These are phyloP conservation scores for Pulchroboletus neoregius DNA, from an alignment of 1,284 basidiomycete genomes.

Conservation along the genomic window DNA sequence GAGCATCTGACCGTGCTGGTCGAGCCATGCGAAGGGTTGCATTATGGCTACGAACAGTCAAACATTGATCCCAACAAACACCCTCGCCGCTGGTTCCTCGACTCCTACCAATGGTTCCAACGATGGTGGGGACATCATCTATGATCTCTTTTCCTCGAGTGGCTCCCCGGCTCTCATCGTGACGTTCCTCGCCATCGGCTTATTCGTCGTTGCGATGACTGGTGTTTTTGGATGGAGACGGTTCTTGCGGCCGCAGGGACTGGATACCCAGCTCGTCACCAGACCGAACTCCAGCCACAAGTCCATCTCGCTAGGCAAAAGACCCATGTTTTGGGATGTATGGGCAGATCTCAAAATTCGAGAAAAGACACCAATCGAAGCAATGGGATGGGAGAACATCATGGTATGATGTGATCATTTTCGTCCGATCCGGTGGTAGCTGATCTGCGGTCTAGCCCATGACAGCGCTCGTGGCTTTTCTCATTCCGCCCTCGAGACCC, in stretches of 20 bases:
- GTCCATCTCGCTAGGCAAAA: constrained; percentile 18
- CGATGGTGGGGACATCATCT: background rate
- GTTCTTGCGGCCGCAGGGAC: constrained; percentile 27
- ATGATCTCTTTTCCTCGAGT: constrained; percentile 26
- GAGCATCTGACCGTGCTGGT: constrained; percentile 2
- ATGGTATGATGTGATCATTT: constrained; percentile 22
- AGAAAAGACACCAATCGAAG: constrained; percentile 1
- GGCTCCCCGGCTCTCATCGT: constrained; percentile 47
- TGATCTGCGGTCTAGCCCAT: constrained; percentile 21
- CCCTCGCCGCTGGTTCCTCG: constrained; percentile 5
- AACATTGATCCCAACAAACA: constrained; percentile 9
- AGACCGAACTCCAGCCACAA: background rate
- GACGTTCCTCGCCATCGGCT: constrained; percentile 47
- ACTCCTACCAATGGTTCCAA: constrained; percentile 4
- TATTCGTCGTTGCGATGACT: constrained; percentile 42
- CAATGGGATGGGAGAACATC: constrained; percentile 29
- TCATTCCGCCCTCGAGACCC: background rate
- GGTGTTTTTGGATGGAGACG: constrained; percentile 43
- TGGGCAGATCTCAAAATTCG: constrained; percentile 24
- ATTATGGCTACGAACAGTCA: constrained; percentile 20
- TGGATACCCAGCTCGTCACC: background rate
- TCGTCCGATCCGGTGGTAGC: background rate
- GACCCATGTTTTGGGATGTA: constrained; percentile 43
- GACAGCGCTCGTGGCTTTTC: constrained; percentile 15
- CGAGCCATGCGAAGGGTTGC: constrained; percentile 15